Evolutionary conservation across 1,284 basidiomycete genomes (phyloP).

Genomic region (Microbotryomycetes sp.): DNA sequence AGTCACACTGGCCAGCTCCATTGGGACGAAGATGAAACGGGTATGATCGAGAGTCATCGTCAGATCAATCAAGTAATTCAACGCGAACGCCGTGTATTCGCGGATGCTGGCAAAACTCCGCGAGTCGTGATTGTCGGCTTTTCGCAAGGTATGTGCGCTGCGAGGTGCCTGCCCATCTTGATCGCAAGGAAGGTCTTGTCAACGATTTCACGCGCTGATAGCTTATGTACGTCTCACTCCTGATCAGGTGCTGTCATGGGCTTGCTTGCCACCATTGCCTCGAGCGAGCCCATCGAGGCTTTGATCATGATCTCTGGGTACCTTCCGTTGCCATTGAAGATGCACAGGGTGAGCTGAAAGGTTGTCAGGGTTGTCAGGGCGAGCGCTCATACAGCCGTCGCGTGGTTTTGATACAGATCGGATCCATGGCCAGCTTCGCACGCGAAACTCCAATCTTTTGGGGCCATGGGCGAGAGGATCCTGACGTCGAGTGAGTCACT

Average conservation of each 20-base stretch:
- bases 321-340: neutral
- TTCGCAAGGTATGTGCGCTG: conserved; percentile 3
- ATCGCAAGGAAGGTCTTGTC: neutral
- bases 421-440: neutral
- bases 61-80: neutral
- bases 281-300: conserved; percentile 1
- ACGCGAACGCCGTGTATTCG: neutral
- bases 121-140: neutral
- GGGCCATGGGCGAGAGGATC: conserved; percentile 18
- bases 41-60: neutral
- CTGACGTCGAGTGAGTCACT: conserved; percentile 10
- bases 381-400: neutral
- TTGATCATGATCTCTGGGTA: neutral
- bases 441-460: conserved; percentile 18
- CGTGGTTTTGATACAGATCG: conserved; percentile 1
- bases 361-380: neutral
- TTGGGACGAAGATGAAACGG: neutral
- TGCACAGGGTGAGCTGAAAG: conserved; percentile 4
- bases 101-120: neutral
- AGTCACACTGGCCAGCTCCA: neutral
- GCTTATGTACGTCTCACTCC: too few relatives aligned
- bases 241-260: conserved; percentile 1
- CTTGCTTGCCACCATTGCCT: neutral
- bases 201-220: neutral
- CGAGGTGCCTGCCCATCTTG: neutral